Evolutionary conservation across 164 flowering plant species (phyloP).

Genomic region (Magnolia sinica): DNA sequence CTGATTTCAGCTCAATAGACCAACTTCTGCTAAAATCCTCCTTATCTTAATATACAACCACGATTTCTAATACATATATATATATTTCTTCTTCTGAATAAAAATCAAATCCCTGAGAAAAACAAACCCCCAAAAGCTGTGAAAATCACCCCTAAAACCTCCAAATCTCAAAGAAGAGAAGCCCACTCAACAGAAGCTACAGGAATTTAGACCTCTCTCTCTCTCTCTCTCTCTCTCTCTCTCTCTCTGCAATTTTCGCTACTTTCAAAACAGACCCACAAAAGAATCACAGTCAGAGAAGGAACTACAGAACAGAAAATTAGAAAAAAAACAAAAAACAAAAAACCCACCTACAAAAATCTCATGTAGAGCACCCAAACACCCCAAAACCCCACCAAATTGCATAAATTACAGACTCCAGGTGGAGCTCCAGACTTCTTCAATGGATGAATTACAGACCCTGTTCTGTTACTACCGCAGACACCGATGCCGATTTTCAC

Average conservation of each 20-base stretch:
- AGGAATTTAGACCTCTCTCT: not conserved
- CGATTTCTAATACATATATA: too few relatives aligned
- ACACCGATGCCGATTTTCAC: slow-evolving; percentile 42
- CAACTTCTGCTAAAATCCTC: too few relatives aligned
- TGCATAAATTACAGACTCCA: slow-evolving; percentile 15
- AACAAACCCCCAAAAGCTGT: too few relatives aligned
- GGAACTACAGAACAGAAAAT: not conserved
- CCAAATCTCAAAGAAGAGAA: not conserved
- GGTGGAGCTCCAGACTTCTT: slow-evolving; percentile 41
- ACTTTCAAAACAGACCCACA: not conserved
- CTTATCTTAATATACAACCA: too few relatives aligned
- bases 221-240: not conserved
- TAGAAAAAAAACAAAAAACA: not conserved
- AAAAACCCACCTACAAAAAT: not conserved
- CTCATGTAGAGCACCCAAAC: slow-evolving; percentile 4
- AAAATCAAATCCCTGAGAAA: too few relatives aligned
- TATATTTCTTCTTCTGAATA: too few relatives aligned
- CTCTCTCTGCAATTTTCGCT: not conserved
- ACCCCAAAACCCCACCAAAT: not conserved
- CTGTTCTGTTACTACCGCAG: slow-evolving; percentile 38
- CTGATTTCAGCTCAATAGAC: too few relatives aligned
- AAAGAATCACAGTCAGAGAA: not conserved
- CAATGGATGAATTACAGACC: slow-evolving; percentile 32
- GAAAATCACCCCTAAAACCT: too few relatives aligned
- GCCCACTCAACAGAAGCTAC: not conserved